Base-by-base conservation (phyloP, 768 basidiomycete species). In the Cystobasidiopsis lactophilus region DNA sequence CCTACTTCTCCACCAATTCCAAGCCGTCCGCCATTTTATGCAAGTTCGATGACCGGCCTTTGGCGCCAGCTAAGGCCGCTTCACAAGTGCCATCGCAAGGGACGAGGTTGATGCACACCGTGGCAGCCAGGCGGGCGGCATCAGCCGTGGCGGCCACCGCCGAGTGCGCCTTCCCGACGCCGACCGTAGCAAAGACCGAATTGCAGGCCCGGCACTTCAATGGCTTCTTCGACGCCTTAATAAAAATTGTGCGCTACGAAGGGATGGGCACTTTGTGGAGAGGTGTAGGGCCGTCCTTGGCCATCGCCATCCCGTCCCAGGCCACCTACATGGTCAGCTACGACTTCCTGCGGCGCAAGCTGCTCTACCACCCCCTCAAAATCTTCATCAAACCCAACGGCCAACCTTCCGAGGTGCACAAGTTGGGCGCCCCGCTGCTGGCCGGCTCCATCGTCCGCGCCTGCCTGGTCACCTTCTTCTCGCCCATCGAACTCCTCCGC, bases 261-360 rank as follows among this genome's bases (percentile, higher is more conserved):
- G 91, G 93, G 11, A 57, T 80, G 1, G 70, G 75, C 43, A 89
- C 88, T 0, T 69, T 98, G 1, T 98, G 93, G 93, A 89, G 95
- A 65, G 93, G 93, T 47, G 81, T 75, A 1, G 88, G 85, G 7
- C 93, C 89, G 2, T 75, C 86, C 26, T 65, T 96, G 83, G 66
- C 85, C 37, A 86, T 96, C 62, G 79, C 82, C 30, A 84, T 96
- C 23, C 93, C 93, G 0, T 80, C 88, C 0, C 77, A 88, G 38
- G 85, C 88, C 46, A 73, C 78, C 29, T 96, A 98, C 67, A 98
- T 98, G 76, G 73, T 96, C 54, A 85, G 85, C 19, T 96, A 96
- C 66, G 89, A 95, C 67, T 77, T 84, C 65, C 75, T 95, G 0
- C 54, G 62, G 48, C 60, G 55, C 35, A 44, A 14, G 1, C 57